Percentiles rank a stretch among this genome's conserved stretches.
phyloP scores from a whole-genome alignment of 2,329 filamentous ascomycete species.

The Penicillium sp. region DNA sequence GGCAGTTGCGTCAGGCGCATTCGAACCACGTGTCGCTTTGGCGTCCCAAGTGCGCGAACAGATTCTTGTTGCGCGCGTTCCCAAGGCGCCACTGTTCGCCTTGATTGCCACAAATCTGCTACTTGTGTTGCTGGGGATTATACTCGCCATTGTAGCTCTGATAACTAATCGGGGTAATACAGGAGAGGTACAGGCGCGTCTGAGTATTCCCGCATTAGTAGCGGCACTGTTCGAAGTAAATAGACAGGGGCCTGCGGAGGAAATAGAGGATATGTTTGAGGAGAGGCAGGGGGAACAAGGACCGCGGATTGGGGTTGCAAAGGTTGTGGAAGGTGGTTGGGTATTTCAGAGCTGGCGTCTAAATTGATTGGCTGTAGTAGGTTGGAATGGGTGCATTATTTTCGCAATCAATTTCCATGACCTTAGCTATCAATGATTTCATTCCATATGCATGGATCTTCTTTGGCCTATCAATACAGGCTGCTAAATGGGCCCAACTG shows the following conservation, averaged over 20 bases:
- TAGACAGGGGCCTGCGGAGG: background rate
- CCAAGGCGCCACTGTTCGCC: background rate
- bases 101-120: background rate
- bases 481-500: too few relatives aligned
- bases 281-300: background rate
- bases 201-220: slow-evolving; percentile 4
- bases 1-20: background rate
- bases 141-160: slow-evolving; percentile 2
- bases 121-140: background rate
- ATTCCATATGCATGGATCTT: too few relatives aligned
- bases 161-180: background rate
- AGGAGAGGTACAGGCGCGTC: background rate
- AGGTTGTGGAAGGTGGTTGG: background rate
- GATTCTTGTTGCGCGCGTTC: slow-evolving; percentile 5
- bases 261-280: slow-evolving; percentile 1
- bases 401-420: too few relatives aligned
- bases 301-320: slow-evolving; percentile 2
- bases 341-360: slow-evolving; percentile 4
- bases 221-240: background rate
- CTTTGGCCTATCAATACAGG: too few relatives aligned
- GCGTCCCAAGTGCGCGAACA: slow-evolving; percentile 1
- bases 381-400: too few relatives aligned
- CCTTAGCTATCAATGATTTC: too few relatives aligned
- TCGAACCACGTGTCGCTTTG: background rate
- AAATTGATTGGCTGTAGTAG: background rate